phyloP scores from a whole-genome alignment of 2,329 filamentous ascomycete species.

The Neofusicoccum cordaticola region DNA sequence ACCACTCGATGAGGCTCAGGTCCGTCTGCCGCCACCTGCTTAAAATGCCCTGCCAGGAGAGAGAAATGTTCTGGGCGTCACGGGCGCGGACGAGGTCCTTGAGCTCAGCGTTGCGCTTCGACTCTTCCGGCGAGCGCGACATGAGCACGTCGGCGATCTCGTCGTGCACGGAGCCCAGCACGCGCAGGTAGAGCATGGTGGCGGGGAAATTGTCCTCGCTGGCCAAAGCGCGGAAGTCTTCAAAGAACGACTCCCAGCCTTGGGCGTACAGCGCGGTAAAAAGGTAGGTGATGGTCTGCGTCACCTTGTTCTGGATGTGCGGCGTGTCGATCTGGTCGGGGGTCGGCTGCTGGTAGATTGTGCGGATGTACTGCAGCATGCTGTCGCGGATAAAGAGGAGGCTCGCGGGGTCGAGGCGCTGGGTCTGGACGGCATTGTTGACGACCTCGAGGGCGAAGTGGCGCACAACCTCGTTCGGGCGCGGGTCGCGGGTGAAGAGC shows the following conservation, averaged over 20 bases:
- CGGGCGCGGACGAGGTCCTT: slow-evolving; percentile 86
- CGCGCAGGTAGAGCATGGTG: slow-evolving; percentile 82
- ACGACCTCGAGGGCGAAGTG: slow-evolving; percentile 88
- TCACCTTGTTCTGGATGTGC: slow-evolving; percentile 91
- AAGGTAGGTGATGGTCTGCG: slow-evolving; percentile 90
- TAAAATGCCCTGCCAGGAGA: slow-evolving; percentile 89
- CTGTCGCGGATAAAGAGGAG: slow-evolving; percentile 75
- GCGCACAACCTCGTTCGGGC: slow-evolving; percentile 77
- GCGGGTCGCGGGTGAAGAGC: slow-evolving; percentile 78
- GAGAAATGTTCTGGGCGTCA: slow-evolving; percentile 83
- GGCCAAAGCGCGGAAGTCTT: slow-evolving; percentile 81
- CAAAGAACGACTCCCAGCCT: slow-evolving; percentile 85
- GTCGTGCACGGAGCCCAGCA: slow-evolving; percentile 87
- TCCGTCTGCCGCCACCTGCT: slow-evolving; percentile 67
- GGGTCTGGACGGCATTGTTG: slow-evolving; percentile 83
- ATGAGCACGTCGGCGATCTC: slow-evolving; percentile 94
- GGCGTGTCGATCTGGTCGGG: slow-evolving; percentile 64
- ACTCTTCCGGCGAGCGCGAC: slow-evolving; percentile 71
- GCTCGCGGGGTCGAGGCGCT: slow-evolving; percentile 69
- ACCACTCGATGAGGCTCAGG: slow-evolving; percentile 78
- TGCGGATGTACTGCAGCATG: slow-evolving; percentile 75
- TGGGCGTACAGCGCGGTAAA: slow-evolving; percentile 84
- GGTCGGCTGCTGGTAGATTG: slow-evolving; percentile 60
- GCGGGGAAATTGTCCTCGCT: slow-evolving; percentile 70
- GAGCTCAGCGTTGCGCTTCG: slow-evolving; percentile 80